phyloP scores from a whole-genome alignment of 371 early-diverging fungal genomes.

The Vairimorpha ceranae region DNA sequence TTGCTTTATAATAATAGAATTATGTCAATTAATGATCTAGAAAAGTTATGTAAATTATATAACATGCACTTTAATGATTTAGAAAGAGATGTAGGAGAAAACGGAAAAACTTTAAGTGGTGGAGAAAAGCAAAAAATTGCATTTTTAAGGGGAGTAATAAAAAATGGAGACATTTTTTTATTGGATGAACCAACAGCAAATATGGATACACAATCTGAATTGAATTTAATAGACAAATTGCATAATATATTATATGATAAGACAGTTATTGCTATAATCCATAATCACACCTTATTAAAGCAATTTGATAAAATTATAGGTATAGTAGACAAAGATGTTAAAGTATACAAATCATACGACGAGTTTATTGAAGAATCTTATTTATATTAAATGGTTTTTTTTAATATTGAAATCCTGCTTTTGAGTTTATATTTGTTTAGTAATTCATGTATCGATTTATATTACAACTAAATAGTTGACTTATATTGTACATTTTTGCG shows the following conservation, averaged over 20 bases:
- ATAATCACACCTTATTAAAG: slow-evolving; percentile 71
- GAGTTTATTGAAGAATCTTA: slow-evolving; percentile 5
- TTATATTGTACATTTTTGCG: too few relatives aligned
- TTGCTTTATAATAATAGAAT: slow-evolving; percentile 66
- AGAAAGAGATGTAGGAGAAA: slow-evolving; percentile 70
- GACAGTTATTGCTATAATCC: slow-evolving; percentile 79
- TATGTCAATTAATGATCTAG: slow-evolving; percentile 64
- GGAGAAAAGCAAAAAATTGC: slow-evolving; percentile 79
- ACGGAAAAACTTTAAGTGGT: slow-evolving; percentile 73
- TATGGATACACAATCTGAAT: slow-evolving; percentile 71
- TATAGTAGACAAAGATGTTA: slow-evolving; percentile 61
- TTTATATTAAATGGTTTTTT: background rate
- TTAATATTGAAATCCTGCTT: background rate
- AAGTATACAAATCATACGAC: slow-evolving; percentile 19
- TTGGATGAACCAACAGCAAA: slow-evolving; percentile 66
- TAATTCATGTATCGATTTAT: too few relatives aligned
- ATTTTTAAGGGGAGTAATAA: slow-evolving; percentile 65
- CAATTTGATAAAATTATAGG: slow-evolving; percentile 65
- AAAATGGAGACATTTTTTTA: slow-evolving; percentile 64
- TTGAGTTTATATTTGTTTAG: too few relatives aligned
- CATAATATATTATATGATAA: slow-evolving; percentile 68
- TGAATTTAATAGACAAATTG: slow-evolving; percentile 75
- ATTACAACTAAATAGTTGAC: too few relatives aligned
- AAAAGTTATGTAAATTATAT: slow-evolving; percentile 66
- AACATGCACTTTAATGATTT: slow-evolving; percentile 68